Percentiles rank a stretch among this genome's conserved stretches.
These are phyloP conservation scores for Syzygium aromaticum DNA, from an alignment of 345 rosid species.

Conservation along the genomic window DNA sequence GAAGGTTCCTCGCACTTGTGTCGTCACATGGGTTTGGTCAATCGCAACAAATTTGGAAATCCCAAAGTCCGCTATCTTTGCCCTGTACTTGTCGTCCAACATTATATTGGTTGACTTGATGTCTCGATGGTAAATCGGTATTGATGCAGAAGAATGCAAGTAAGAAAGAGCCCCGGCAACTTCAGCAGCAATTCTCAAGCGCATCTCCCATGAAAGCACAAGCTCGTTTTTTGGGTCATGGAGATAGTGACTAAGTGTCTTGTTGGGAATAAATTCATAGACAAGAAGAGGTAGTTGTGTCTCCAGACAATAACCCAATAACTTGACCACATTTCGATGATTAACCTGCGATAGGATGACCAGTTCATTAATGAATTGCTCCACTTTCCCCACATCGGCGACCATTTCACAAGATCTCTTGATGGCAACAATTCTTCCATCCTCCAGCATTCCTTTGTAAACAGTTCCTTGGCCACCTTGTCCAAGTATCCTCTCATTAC, in stretches of 20 bases:
- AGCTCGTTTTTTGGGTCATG: too few relatives aligned
- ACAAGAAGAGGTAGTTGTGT: not conserved
- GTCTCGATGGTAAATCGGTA: constrained; percentile 1
- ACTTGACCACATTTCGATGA: not conserved
- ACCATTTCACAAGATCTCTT: not conserved
- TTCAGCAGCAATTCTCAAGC: not conserved
- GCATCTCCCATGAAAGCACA: too few relatives aligned
- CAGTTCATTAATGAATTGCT: not conserved
- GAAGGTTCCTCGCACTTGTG: not conserved
- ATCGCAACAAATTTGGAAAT: not conserved
- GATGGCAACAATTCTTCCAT: not conserved
- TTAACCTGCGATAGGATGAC: not conserved
- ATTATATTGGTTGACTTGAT: not conserved
- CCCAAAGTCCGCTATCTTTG: not conserved
- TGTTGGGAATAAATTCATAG: too few relatives aligned
- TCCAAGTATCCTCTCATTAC: not conserved
- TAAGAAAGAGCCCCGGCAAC: not conserved
- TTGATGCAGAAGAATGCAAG: not conserved
- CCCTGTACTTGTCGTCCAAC: not conserved
- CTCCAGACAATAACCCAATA: not conserved
- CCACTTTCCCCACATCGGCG: not conserved
- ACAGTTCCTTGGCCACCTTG: constrained; percentile 12
- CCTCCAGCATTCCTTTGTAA: constrained; percentile 8
- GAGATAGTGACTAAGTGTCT: too few relatives aligned
- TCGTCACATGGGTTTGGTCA: not conserved